Evolutionary conservation across 2,329 filamentous ascomycete species (phyloP), one percentile per base, ranked within the genome.

Genomic region (Coniochaeta sp.): DNA sequence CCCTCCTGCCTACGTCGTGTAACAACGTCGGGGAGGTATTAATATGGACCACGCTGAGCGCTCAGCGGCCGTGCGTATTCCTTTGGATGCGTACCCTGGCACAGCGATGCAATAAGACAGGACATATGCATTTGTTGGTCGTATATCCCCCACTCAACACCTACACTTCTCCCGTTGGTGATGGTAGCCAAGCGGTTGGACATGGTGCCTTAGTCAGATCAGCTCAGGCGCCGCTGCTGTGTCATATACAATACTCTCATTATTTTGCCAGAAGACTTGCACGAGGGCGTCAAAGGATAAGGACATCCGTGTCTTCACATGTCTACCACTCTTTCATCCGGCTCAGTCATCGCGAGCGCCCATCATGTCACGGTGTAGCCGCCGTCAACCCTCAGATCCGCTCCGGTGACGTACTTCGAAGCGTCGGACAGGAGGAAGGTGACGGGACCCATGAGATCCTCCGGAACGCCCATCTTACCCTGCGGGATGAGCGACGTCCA

Each of bases 401-500:
- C 89, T 4, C 90, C 87, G 43, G 77, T 76, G 64, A 90, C 86
- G 73, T 93, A 93, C 57, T 79, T 80, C 58, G 85, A 86, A 2
- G 91, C 91, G 68, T 95, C 90, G 62, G 89, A 93, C 44, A 91
- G 83, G 61, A 96, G 77, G 79, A 93, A 96, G 17, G 90, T 89
- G 31, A 96, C 92, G 6, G 93, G 90, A 1, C 93, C 93, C 89
- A 96, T 96, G 61, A 98, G 81, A 69, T 98, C 93, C 72, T 93
- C 87, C 1, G 93, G 93, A 58, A 87, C 83, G 28, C 93, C 93
- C 91, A 98, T 96, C 77, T 93, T 93, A 61, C 92, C 93, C 71
- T 91, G 87, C 0, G 95, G 95, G 63, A 97, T 98, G 59, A 96
- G 81, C 1, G 89, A 93, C 16, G 87, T 96, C 93, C 93, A 98